Evolutionary conservation across 2,329 filamentous ascomycete species (phyloP).

Genomic region (Fusarium buxicola): DNA sequence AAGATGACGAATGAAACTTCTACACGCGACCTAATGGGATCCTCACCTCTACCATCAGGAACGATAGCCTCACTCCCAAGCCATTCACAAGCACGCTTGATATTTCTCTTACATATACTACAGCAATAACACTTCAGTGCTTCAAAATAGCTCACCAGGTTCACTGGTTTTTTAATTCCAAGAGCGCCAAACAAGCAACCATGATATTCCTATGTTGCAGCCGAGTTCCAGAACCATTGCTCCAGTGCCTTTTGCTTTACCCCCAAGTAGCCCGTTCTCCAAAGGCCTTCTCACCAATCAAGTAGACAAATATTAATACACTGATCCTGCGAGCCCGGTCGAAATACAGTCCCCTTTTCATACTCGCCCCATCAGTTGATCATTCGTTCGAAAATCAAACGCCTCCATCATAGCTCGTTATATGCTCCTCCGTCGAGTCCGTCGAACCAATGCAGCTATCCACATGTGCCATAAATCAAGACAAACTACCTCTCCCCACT

Average conservation of each 20-base stretch:
- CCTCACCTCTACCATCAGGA: too few species aligned
- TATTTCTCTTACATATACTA: neutral
- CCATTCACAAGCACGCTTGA: neutral
- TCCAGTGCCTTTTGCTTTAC: conserved; percentile 29
- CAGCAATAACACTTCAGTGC: neutral
- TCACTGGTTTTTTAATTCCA: neutral
- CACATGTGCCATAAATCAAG: conserved; percentile 11
- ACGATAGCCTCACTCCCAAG: neutral
- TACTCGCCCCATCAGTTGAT: conserved; percentile 16
- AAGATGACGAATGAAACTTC: too few species aligned
- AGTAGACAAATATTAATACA: conserved; percentile 38
- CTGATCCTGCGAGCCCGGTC: conserved; percentile 26
- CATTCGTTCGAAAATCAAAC: conserved; percentile 24
- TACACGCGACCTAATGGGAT: too few species aligned
- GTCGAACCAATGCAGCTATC: conserved; percentile 16
- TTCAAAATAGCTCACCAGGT: neutral
- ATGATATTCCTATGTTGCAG: conserved; percentile 33
- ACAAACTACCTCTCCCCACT: conserved; percentile 14
- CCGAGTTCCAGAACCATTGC: conserved; percentile 15
- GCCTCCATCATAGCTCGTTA: conserved; percentile 37
- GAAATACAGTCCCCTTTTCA: conserved; percentile 17
- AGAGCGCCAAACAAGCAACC: conserved; percentile 16
- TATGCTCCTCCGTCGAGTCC: conserved; percentile 17
- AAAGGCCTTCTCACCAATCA: conserved; percentile 28
- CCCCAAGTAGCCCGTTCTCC: conserved; percentile 18